phyloP scores from a whole-genome alignment of 495 filamentous ascomycete genomes.

The Bombardia bombarda region DNA sequence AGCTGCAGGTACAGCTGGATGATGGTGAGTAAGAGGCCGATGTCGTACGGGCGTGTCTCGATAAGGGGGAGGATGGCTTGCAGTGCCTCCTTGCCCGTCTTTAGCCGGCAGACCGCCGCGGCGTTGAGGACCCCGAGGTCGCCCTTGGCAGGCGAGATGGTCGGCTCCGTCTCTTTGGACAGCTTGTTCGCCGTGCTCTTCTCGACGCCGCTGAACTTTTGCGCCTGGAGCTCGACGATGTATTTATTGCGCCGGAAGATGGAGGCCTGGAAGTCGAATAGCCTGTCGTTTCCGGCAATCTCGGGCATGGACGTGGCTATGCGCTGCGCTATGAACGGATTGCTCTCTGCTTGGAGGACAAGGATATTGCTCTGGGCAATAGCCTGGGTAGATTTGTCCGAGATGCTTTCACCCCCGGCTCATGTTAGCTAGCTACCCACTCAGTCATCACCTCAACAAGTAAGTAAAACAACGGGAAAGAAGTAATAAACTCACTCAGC shows the following conservation, averaged over 20 bases:
- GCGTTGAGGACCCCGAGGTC: slow-evolving; percentile 70
- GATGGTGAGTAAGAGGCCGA: slow-evolving; percentile 76
- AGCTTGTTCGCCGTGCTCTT: slow-evolving; percentile 56
- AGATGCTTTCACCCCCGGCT: slow-evolving; percentile 52
- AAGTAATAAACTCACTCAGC: slow-evolving; percentile 26
- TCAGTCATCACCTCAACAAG: too few relatives aligned
- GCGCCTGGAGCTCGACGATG: slow-evolving; percentile 63
- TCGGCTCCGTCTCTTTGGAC: slow-evolving; percentile 35
- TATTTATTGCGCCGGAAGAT: slow-evolving; percentile 62
- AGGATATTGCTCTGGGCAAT: slow-evolving; percentile 76
- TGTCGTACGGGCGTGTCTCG: slow-evolving; percentile 67
- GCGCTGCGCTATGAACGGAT: slow-evolving; percentile 74
- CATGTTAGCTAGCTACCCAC: too few relatives aligned
- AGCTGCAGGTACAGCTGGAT: slow-evolving; percentile 74
- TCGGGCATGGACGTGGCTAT: slow-evolving; percentile 50
- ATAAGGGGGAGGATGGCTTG: slow-evolving; percentile 67
- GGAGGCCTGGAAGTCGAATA: slow-evolving; percentile 70
- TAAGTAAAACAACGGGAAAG: not conserved
- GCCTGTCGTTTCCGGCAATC: slow-evolving; percentile 55
- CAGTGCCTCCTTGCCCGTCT: slow-evolving; percentile 60
- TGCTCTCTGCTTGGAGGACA: slow-evolving; percentile 50
- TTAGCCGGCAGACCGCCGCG: slow-evolving; percentile 60
- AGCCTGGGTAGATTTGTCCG: slow-evolving; percentile 66
- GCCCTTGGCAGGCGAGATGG: slow-evolving; percentile 50
- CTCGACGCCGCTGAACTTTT: slow-evolving; percentile 69